Evolutionary conservation across 805 yeast species (phyloP), one percentile per base, ranked within the genome.

Genomic region (Candida ponderosae): DNA sequence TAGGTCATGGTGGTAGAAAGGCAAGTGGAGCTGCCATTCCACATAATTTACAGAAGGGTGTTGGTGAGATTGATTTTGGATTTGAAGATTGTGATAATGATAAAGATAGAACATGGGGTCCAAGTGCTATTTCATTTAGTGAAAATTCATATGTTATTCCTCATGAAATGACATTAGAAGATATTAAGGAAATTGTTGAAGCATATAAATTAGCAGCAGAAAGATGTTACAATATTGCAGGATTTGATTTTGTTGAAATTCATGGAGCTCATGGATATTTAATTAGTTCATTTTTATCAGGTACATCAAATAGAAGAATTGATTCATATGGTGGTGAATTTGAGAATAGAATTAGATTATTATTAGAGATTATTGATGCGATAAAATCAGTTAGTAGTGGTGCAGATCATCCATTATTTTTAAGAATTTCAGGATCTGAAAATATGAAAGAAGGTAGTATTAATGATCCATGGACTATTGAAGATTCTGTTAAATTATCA

Each of bases 241-340:
- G 79, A 1, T 66, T 73, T 40, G 84, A 79, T 52, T 73, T 73
- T 34, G 64, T 79, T 33, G 85, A 78, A 50, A 60, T 80, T 35
- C 85, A 80, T 49, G 70, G 64, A 21, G 82, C 82, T 14, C 77
- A 78, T 52, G 85, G 86, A 3, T 77, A 73, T 47, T 54, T 79
- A 35, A 41, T 71, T 27, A 61, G 65, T 47, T 64, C 68, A 46
- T 77, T 80, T 45, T 46, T 73, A 37, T 65, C 72, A 26, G 56
- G 60, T 1, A 45, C 51, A 31, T 56, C 71, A 21, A 78, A 81
- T 56, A 53, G 60, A 40, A 66, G 87, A 50, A 70, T 71, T 1
- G 87, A 80, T 49, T 63, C 69, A 44, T 80, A 77, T 45, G 86
- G 85, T 33, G 84, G 84, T 6, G 59, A 71, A 2, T 61, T 76